phyloP scores from a whole-genome alignment of 2,329 filamentous ascomycete species.

The Seiridium unicorne region DNA sequence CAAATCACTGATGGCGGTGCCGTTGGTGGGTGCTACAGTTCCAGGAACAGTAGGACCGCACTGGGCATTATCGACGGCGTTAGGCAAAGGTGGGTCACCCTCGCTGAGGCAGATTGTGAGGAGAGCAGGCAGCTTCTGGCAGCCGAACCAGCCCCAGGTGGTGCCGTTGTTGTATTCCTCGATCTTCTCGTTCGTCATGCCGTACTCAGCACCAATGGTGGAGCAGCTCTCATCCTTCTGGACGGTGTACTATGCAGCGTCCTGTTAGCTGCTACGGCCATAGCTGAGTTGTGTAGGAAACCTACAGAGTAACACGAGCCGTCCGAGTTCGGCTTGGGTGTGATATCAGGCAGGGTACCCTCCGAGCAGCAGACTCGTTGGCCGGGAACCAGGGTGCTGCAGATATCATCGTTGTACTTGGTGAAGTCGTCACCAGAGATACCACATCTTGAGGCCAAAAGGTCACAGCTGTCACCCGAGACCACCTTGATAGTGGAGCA shows the following conservation, averaged over 20 bases:
- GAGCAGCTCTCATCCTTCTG: slow-evolving; percentile 30
- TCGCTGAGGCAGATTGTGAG: slow-evolving; percentile 21
- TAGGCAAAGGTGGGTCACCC: slow-evolving; percentile 18
- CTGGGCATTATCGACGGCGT: slow-evolving; percentile 13
- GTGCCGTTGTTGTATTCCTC: slow-evolving; percentile 17
- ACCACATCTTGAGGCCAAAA: slow-evolving; percentile 23
- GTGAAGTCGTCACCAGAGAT: slow-evolving; percentile 20
- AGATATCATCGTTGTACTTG: slow-evolving; percentile 27
- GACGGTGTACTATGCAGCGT: slow-evolving; percentile 22
- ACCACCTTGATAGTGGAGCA: slow-evolving; percentile 1
- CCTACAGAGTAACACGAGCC: slow-evolving; percentile 29
- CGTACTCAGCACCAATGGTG: slow-evolving; percentile 20
- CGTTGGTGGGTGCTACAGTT: background rate
- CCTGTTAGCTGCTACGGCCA: too few relatives aligned
- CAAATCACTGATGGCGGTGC: slow-evolving; percentile 6
- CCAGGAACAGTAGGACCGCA: slow-evolving; percentile 15
- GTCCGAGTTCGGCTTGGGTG: slow-evolving; percentile 30
- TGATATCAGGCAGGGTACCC: slow-evolving; percentile 31
- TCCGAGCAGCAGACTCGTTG: slow-evolving; percentile 35
- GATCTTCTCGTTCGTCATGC: slow-evolving; percentile 15
- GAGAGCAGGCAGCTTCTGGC: slow-evolving; percentile 9
- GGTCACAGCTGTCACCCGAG: slow-evolving; percentile 21
- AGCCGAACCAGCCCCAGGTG: slow-evolving; percentile 21
- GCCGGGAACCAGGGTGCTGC: slow-evolving; percentile 27
- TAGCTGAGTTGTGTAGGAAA: background rate